Base-by-base conservation (phyloP, 1,284 basidiomycete species). In the Fomitopsis palustris region DNA sequence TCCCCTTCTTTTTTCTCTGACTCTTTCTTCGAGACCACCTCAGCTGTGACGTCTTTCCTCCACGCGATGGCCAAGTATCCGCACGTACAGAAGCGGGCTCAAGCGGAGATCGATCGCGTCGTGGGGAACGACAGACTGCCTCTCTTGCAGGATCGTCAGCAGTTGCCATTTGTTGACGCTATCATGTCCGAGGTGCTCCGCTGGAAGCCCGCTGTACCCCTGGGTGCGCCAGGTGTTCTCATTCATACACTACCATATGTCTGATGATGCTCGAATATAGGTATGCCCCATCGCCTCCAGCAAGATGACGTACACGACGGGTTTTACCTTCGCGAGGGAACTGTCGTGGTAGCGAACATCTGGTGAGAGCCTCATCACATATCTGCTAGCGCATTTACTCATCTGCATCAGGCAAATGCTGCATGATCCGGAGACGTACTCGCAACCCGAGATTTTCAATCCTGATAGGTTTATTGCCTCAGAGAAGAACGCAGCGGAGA, bases 161-260 rank as follows among this genome's bases (percentile, higher is more conserved):
- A 35, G 5, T 56, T 72, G 16, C 66, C 69, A 4, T 72, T 68
- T 55, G 56, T 71, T 2, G n/a, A 57, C 60, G 31, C 68, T 0
- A 51, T 67, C 10, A 58, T 69, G 8, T 62, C 66, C 27, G 71
- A 73, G 54, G 56, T 65, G 0, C 54, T 68, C 35, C 61, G 71
- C 9, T 72, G 70, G 70, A 54, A 55, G 23, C 54, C 53, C 3
- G 33, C 43, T 25, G 42, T 49, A 0, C 65, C 64, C 1, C 47
- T 68, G 10, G 65, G 65, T 59, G 25, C 31, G 64, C 52, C 23
- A 12, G 16, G 23, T 27, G 25, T 47, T 14, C 7, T 29, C 45
- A 2, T 47, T 4, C 27, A 7, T 12, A 14, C 29, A 49, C 47
- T 14, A n/a, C 16, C 16, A 27, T 7, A 17, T 10, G 5, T 21